phyloP scores from a whole-genome alignment of 2,329 filamentous ascomycete species.

The Aspergillus sp. region DNA sequence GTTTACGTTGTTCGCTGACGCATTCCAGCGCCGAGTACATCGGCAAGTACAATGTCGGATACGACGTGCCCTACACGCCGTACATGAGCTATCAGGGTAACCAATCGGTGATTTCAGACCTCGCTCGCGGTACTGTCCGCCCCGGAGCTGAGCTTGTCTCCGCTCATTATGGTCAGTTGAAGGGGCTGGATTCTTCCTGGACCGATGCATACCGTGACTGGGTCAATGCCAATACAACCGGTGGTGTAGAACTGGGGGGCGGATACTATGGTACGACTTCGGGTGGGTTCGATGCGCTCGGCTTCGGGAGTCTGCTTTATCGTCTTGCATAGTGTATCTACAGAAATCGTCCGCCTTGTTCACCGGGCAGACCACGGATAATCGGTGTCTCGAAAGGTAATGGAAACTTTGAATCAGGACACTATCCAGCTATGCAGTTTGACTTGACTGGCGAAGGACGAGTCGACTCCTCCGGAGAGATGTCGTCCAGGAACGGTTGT shows the following conservation, averaged over 20 bases:
- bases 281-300: constrained; percentile 44
- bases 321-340: not conserved
- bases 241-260: constrained; percentile 46
- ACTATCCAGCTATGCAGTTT: no score
- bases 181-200: constrained; percentile 38
- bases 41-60: constrained; percentile 44
- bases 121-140: constrained; percentile 32
- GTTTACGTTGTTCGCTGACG: not conserved
- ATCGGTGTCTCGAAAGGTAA: no score
- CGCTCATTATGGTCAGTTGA: constrained; percentile 40
- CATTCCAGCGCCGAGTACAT: constrained; percentile 12
- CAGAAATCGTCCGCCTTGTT: no score
- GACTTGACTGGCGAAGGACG: no score
- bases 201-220: constrained; percentile 38
- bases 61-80: constrained; percentile 43
- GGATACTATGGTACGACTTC: constrained; percentile 43
- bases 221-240: constrained; percentile 27
- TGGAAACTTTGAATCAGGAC: no score
- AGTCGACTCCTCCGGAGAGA: no score
- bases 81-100: constrained; percentile 42
- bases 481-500: no score
- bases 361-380: no score
- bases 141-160: constrained; percentile 43
- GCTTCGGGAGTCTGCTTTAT: constrained; percentile 36
- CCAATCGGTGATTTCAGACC: constrained; percentile 33